Evolutionary conservation across 2,329 filamentous ascomycete genomes (phyloP).

Genomic region (Penicillium polonicum): DNA sequence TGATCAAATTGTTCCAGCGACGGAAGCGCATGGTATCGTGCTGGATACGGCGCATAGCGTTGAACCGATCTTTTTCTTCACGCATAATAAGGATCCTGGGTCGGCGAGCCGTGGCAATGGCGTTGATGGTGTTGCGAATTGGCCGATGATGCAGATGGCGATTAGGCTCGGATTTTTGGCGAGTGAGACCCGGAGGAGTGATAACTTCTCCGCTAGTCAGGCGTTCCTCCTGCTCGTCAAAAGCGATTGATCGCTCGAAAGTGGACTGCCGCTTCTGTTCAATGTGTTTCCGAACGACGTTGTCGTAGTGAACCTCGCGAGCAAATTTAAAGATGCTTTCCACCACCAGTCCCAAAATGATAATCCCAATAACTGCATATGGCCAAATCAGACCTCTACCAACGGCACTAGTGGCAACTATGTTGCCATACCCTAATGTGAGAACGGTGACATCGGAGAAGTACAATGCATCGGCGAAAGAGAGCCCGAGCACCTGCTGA

Average conservation of each 20-base stretch:
- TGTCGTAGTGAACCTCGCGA: slow-evolving; percentile 58
- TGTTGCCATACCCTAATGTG: slow-evolving; percentile 63
- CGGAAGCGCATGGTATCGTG: slow-evolving; percentile 61
- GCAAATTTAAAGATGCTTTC: slow-evolving; percentile 72
- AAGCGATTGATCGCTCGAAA: slow-evolving; percentile 53
- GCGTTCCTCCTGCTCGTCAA: slow-evolving; percentile 11
- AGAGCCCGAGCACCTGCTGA: slow-evolving; percentile 68
- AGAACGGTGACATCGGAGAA: slow-evolving; percentile 71
- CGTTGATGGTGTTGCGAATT: slow-evolving; percentile 26
- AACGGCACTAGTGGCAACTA: slow-evolving; percentile 56
- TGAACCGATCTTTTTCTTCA: slow-evolving; percentile 68
- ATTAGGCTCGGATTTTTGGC: slow-evolving; percentile 5
- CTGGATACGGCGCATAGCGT: slow-evolving; percentile 80
- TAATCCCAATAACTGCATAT: slow-evolving; percentile 77
- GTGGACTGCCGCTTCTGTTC: slow-evolving; percentile 55
- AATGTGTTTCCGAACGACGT: slow-evolving; percentile 61
- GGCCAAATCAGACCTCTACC: slow-evolving; percentile 75
- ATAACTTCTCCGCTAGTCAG: background rate
- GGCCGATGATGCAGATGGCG: slow-evolving; percentile 12
- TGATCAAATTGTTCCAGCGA: slow-evolving; percentile 69
- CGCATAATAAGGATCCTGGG: slow-evolving; percentile 58
- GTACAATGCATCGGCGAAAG: slow-evolving; percentile 74
- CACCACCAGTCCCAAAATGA: slow-evolving; percentile 80
- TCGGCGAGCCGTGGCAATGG: slow-evolving; percentile 23
- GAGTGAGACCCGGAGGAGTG: background rate